Evolutionary conservation across 345 rosid genomes (phyloP).

Genomic region (Nasturtium officinale): DNA sequence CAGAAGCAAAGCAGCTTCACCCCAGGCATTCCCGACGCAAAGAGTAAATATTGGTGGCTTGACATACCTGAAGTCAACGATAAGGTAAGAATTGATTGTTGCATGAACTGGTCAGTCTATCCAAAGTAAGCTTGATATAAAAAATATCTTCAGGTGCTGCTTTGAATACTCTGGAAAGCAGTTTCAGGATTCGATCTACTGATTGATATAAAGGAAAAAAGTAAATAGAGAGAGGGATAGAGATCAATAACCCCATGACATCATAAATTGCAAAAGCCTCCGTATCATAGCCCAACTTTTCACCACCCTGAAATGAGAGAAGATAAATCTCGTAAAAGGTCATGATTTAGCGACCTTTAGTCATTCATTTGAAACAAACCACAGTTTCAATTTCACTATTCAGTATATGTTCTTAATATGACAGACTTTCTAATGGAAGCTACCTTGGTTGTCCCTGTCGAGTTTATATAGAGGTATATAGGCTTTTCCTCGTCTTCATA

Average conservation of each 20-base stretch:
- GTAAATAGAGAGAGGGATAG: slow-evolving; percentile 17
- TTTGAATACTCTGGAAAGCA: slow-evolving; percentile 3
- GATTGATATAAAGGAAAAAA: neutral
- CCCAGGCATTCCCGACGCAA: slow-evolving; percentile 98
- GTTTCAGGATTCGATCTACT: neutral
- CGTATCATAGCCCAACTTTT: slow-evolving; percentile 81
- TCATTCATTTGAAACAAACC: slow-evolving; percentile 3
- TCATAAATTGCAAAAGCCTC: slow-evolving; percentile 95
- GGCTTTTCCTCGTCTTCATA: slow-evolving; percentile 81
- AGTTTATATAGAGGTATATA: slow-evolving; percentile 87
- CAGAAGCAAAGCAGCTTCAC: slow-evolving; percentile 88
- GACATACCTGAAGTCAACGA: slow-evolving; percentile 57
- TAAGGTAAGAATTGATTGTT: slow-evolving; percentile 15
- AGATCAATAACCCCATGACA: slow-evolving; percentile 67
- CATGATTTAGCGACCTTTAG: neutral
- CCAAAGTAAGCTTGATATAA: slow-evolving; percentile 13
- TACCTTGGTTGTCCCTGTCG: slow-evolving; percentile 94
- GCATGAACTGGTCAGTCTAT: neutral
- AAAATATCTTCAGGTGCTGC: slow-evolving; percentile 7
- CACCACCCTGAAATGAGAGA: slow-evolving; percentile 46
- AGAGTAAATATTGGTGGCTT: slow-evolving; percentile 92
- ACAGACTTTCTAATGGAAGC: slow-evolving; percentile 7
- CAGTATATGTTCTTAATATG: slow-evolving; percentile 1
- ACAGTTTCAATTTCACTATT: slow-evolving; percentile 9
- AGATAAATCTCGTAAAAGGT: slow-evolving; percentile 14